A percentile compares a stretch with the other conserved stretches of the same genome.
Conservation (phyloP, 768 basidiomycete genomes). For the Phlegmacium glaucopus region DNA sequence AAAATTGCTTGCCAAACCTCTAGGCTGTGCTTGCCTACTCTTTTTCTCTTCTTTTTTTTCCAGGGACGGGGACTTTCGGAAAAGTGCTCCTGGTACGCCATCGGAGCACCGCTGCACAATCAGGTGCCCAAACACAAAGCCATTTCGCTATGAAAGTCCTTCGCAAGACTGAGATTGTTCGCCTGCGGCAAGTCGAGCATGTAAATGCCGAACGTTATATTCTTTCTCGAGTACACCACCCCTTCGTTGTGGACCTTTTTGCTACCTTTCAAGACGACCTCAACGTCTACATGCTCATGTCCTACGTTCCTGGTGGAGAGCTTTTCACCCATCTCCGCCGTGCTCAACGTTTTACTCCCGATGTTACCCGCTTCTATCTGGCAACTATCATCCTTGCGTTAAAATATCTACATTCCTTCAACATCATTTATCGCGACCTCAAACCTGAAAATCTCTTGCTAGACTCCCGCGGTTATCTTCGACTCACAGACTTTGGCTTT, state of each 20-base stretch:
- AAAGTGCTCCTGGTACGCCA: conserved; percentile 89
- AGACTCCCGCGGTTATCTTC: conserved; percentile 89
- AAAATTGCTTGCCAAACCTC: conserved; percentile 5
- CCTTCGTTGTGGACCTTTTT: conserved; percentile 95
- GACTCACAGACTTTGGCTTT: conserved; percentile 97
- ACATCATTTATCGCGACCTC: conserved; percentile 97
- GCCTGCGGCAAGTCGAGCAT: conserved; percentile 94
- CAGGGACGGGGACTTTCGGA: conserved; percentile 96
- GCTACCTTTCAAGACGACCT: conserved; percentile 93
- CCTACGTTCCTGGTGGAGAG: conserved; percentile 95
- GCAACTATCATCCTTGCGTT: conserved; percentile 94
- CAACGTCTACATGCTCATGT: conserved; percentile 98
- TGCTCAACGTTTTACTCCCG: conserved; percentile 91
- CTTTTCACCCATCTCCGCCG: conserved; percentile 95
- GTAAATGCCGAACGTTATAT: conserved; percentile 96
- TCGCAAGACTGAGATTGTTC: conserved; percentile 80
- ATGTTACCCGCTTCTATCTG: conserved; percentile 97
- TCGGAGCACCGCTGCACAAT: conserved; percentile 42
- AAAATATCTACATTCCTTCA: conserved; percentile 91
- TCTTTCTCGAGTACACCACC: conserved; percentile 86
- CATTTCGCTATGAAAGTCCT: conserved; percentile 90
- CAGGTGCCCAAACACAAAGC: conserved; percentile 51
- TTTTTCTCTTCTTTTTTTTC: conserved; percentile 2
- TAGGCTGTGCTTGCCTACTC: background rate
- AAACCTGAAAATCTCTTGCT: conserved; percentile 99